Conservation (phyloP, 140 eudicot species). For the Oenanthe javanica region DNA sequence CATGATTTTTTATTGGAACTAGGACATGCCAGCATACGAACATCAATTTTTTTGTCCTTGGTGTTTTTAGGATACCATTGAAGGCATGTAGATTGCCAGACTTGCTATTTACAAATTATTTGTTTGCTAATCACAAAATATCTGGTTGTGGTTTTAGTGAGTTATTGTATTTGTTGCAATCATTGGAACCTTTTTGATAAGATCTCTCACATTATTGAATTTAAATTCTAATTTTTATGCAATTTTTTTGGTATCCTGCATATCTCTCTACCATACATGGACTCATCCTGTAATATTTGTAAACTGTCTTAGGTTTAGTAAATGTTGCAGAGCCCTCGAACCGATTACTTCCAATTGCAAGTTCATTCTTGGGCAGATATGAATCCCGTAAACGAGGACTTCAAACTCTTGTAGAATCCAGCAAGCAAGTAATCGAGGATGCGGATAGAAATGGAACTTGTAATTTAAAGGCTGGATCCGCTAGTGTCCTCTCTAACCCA, state of each 20-base stretch:
- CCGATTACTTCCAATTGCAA: constrained; percentile 24
- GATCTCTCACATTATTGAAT: neutral
- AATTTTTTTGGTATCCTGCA: neutral
- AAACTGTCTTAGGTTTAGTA: neutral
- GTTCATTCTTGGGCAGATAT: constrained; percentile 21
- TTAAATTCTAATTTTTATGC: neutral
- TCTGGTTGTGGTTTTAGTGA: neutral
- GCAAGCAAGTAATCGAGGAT: constrained; percentile 15
- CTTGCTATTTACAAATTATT: neutral
- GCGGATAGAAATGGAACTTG: constrained; percentile 23
- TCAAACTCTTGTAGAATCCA: constrained; percentile 37
- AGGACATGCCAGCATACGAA: neutral
- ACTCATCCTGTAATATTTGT: neutral
- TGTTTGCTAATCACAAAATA: neutral
- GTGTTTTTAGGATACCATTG: no score
- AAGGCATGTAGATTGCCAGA: neutral
- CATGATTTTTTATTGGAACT: neutral
- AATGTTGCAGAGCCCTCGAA: constrained; percentile 28
- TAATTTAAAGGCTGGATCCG: constrained; percentile 22
- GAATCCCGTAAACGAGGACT: constrained; percentile 19
- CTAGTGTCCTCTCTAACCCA: constrained; percentile 16
- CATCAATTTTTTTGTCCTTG: neutral
- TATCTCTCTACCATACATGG: neutral
- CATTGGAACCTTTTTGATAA: neutral
- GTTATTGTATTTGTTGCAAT: neutral